Conservation (phyloP, 306 rosid genomes). For the Fragaria vesca region DNA sequence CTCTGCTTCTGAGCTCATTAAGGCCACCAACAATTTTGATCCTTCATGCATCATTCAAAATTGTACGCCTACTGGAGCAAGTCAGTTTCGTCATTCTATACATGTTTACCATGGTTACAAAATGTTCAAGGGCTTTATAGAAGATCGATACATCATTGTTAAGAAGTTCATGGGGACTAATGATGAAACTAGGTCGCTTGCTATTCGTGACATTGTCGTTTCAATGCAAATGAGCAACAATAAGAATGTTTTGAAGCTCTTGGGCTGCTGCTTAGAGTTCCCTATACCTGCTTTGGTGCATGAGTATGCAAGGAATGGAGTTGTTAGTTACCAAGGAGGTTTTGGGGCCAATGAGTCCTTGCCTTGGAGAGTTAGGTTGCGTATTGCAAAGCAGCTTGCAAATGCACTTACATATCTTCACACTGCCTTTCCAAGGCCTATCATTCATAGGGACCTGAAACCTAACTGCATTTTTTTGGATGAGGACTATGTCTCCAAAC, state of each 20-base stretch:
- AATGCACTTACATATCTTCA: slow-evolving; percentile 1
- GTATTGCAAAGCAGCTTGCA: slow-evolving; percentile 1
- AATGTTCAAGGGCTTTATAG: neutral
- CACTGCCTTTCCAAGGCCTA: neutral
- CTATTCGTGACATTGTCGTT: neutral
- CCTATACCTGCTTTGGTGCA: neutral
- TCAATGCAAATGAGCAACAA: slow-evolving; percentile 2
- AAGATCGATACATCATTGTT: neutral
- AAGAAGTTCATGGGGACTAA: slow-evolving; percentile 4
- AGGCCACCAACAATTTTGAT: slow-evolving; percentile 1
- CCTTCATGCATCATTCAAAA: neutral
- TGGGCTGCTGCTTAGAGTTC: neutral
- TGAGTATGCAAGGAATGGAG: neutral
- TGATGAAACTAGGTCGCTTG: neutral
- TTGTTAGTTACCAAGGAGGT: neutral
- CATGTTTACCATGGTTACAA: slow-evolving; percentile 3
- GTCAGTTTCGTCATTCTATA: neutral
- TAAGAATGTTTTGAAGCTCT: neutral
- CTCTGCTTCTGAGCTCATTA: slow-evolving; percentile 1
- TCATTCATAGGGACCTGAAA: slow-evolving; percentile 1
- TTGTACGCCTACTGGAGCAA: neutral
- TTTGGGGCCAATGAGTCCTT: neutral
- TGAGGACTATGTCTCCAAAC: neutral
- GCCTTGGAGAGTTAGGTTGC: neutral
- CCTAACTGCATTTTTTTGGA: neutral